Evolutionary conservation across 2,329 filamentous ascomycete genomes (phyloP).

Genomic region (Monilinia laxa): DNA sequence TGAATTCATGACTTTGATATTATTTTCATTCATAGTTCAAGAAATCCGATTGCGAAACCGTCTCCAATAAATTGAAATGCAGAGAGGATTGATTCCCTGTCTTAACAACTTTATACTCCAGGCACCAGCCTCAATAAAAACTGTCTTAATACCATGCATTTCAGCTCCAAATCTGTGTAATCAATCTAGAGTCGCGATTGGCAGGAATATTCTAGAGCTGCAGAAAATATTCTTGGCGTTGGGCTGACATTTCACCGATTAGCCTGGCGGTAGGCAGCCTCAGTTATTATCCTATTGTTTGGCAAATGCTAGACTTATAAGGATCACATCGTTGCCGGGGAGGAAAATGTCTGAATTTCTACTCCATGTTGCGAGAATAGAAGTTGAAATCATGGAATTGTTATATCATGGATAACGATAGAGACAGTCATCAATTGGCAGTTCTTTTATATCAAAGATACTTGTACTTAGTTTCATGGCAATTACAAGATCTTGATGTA

Average conservation of each 20-base stretch:
- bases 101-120: neutral
- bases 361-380: too few relatives aligned
- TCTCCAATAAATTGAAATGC: neutral
- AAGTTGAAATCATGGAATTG: neutral
- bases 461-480: too few relatives aligned
- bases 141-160: neutral
- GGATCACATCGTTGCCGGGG: neutral
- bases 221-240: neutral
- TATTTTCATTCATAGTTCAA: neutral
- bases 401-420: too few relatives aligned
- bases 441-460: too few relatives aligned
- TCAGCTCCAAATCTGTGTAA: neutral
- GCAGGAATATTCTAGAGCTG: neutral
- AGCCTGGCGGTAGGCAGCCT: neutral
- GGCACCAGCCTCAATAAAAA: neutral
- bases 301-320: too few relatives aligned
- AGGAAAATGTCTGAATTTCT: too few relatives aligned
- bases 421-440: too few relatives aligned
- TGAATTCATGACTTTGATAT: neutral
- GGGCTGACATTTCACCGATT: neutral
- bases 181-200: neutral
- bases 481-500: too few relatives aligned
- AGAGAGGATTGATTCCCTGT: neutral
- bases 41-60: neutral
- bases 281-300: neutral